These are phyloP conservation scores for Tuber umbilicatum DNA, from an alignment of 495 filamentous ascomycete genomes.

Conservation along the genomic window DNA sequence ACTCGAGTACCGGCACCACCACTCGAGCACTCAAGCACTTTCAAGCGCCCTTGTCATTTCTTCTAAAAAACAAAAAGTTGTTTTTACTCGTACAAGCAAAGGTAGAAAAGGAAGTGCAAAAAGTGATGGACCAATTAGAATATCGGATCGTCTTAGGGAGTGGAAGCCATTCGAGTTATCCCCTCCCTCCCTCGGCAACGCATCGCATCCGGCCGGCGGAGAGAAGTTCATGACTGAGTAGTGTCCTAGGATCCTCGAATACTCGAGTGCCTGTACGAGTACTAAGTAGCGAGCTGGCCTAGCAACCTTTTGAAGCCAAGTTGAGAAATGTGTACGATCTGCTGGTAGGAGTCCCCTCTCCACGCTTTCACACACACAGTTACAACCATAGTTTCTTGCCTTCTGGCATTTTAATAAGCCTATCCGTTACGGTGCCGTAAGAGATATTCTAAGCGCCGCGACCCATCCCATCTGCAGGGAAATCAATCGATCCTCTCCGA, in stretches of 20 bases:
- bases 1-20: too few species aligned
- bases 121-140: slow-evolving; percentile 25
- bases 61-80: neutral
- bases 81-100: neutral
- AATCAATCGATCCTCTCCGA: neutral
- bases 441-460: neutral
- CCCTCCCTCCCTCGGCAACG: neutral
- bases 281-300: neutral
- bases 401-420: neutral
- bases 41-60: slow-evolving; percentile 2
- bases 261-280: neutral
- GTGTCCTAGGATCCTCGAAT: too few species aligned
- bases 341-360: neutral
- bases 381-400: neutral
- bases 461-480: neutral
- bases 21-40: neutral
- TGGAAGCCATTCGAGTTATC: slow-evolving; percentile 4
- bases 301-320: neutral
- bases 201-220: neutral
- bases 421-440: neutral
- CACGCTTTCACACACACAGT: neutral
- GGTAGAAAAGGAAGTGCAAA: neutral
- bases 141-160: slow-evolving; percentile 19
- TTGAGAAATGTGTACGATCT: neutral
- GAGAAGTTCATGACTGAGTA: neutral